A percentile compares a stretch with the other conserved stretches of the same genome.
phyloP scores from a whole-genome alignment of 129 eudicot genomes.

The Rutidosis leptorrhynchoides region DNA sequence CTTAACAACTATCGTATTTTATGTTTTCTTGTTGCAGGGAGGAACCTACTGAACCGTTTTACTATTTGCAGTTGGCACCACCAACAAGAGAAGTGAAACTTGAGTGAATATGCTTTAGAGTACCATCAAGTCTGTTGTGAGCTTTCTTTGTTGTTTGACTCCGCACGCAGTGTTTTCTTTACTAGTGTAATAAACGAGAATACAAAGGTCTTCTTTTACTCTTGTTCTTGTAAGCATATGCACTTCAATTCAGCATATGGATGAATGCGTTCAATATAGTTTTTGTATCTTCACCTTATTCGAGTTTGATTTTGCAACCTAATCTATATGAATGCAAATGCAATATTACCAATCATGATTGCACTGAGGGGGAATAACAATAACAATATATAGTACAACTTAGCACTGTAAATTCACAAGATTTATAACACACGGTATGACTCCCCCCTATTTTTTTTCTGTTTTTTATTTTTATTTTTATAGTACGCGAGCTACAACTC shows the following conservation, averaged over 20 bases:
- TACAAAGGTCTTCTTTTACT: constrained; percentile 8
- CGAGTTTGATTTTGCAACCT: neutral
- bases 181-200: neutral
- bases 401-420: constrained; percentile 1
- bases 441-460: neutral
- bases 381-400: neutral
- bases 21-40: constrained; percentile 56
- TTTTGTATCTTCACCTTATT: neutral
- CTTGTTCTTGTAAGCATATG: neutral
- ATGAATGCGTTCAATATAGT: neutral
- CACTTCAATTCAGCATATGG: neutral
- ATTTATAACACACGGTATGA: neutral
- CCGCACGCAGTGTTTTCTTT: neutral
- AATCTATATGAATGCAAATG: neutral
- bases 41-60: constrained; percentile 88
- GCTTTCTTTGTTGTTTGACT: constrained; percentile 16
- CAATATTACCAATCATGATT: neutral
- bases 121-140: constrained; percentile 4
- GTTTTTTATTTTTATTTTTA: neutral
- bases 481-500: neutral
- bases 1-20: neutral
- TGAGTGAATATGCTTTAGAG: constrained; percentile 33
- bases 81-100: constrained; percentile 76
- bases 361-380: neutral
- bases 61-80: constrained; percentile 81